Evolutionary conservation across 371 early-diverging fungal genomes (phyloP), one percentile per base, ranked within the genome.

Genomic region (Catenaria anguillulae): DNA sequence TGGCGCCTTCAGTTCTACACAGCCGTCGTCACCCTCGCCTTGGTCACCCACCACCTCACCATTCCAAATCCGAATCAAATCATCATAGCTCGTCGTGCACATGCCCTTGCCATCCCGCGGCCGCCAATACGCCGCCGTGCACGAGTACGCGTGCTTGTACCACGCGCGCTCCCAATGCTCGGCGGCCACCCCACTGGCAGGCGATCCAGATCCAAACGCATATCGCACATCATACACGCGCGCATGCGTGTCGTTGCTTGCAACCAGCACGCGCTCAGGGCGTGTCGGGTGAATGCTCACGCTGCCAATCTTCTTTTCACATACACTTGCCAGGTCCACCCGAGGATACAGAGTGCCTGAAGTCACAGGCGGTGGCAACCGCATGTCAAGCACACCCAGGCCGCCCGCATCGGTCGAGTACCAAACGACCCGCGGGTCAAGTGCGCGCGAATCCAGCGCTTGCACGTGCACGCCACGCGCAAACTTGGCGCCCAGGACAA

Each of bases 41-140:
- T 23, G 45, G 45, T 43, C 19, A 2, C 45, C 45, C 3, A 2
- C 10, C 45, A 12, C 45, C 21, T 21, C 19, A 23, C 45, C 17
- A 3, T 43, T 43, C 58, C 58, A 58, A 2, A 58, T 35, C 29
- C 58, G 58, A n/a, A 58, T 31, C 13, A 12, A 15, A 31, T 58
- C 37, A 31, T 58, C 58, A 12, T 58, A 58, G 15, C 36, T 15
- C 15, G 58, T 58, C 17, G 17, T 26, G 24, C 31, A 12, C 19
- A 58, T 58, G 13, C 29, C 52, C 15, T 4, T 15, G 31, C 52
- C 52, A 8, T 8, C 19, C 21, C 34, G 8, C 0, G 58, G 24
- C 17, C 26, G 36, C 35, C n/a, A 58, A 21, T 58, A 58, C 24
- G 58, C 58, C 17, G 58, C 36, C 24, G 36, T 58, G 43, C 58